Base-by-base conservation (phyloP, 768 basidiomycete species). In the Podaxis rugospora region DNA sequence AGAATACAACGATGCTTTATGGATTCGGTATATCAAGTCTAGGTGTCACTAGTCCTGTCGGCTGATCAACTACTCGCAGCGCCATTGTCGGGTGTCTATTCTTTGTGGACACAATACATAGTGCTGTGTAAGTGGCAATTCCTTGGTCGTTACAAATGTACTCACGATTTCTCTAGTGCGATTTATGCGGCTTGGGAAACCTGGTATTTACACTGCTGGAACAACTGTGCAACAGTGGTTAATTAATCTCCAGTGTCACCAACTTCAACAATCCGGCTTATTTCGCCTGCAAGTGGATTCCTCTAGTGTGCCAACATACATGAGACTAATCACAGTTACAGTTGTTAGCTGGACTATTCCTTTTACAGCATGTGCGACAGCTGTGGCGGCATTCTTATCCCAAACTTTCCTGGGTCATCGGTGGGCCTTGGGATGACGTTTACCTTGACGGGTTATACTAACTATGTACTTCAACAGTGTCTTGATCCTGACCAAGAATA, bases 361-460 rank as follows among this genome's bases (percentile, higher is more conserved):
- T 14, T 58, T 65, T 49, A 59, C 62, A 1, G 55, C 64, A 40
- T 51, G 64, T 52, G 51, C 59, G 47, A 83, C 81, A 0, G 78
- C 82, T 4, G 68, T 76, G 21, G 79, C 76, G 4, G 82, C 81
- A 0, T 66, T 83, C 35, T 71, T 82, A n/a, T 81, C 82, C 0
- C 83, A 85, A 63, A 56, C 70, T 37, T 83, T 80, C 69, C 71
- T 83, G 27, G 76, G 72, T 1, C 72, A 78, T 64, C 78, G 82
- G 81, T 76, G 55, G 25, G 75, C 2, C 37, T 28, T 49, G 11
- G 11, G 7, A 32, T 36, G 28, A 25, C 14, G 35, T 55, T 58
- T 11, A 59, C 25, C 5, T 13, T 14, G 14, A 13, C 18, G 16
- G 51, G 39, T 6, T 28, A 23, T n/a, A 46, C 18, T 54, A 13